A percentile compares a stretch with the other conserved stretches of the same genome.
phyloP scores from a whole-genome alignment of 1,139 yeast genomes.

The Kodamaea plutei region DNA sequence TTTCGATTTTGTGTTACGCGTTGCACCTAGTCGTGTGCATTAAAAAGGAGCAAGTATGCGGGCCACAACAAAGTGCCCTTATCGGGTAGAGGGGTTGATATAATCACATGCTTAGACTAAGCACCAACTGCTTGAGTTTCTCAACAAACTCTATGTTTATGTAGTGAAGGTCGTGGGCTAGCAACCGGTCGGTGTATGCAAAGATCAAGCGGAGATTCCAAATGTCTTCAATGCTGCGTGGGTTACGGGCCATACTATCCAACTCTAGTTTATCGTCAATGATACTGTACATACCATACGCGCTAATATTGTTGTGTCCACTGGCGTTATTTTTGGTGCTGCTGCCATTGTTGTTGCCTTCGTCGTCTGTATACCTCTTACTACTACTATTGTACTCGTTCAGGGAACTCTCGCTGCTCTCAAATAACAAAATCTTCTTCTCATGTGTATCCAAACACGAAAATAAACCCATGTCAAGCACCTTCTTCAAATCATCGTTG shows the following conservation, averaged over 20 bases:
- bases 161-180: slow-evolving; percentile 33
- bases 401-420: slow-evolving; percentile 19
- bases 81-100: too few relatives aligned
- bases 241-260: slow-evolving; percentile 38
- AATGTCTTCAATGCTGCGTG: slow-evolving; percentile 50
- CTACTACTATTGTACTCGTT: slow-evolving; percentile 3
- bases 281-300: slow-evolving; percentile 36
- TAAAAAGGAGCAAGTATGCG: too few relatives aligned
- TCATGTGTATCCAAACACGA: slow-evolving; percentile 28
- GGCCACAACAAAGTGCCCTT: too few relatives aligned
- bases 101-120: too few relatives aligned
- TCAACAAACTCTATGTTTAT: slow-evolving; percentile 50
- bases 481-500: slow-evolving; percentile 21
- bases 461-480: slow-evolving; percentile 25
- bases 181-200: slow-evolving; percentile 50
- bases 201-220: slow-evolving; percentile 66
- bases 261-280: slow-evolving; percentile 57
- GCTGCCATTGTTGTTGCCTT: neutral
- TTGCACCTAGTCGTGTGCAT: too few relatives aligned
- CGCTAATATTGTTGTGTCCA: slow-evolving; percentile 1
- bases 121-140: slow-evolving; percentile 41
- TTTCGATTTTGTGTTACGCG: too few relatives aligned
- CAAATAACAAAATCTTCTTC: slow-evolving; percentile 31
- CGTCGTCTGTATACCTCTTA: slow-evolving; percentile 2
- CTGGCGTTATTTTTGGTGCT: neutral